Evolutionary conservation across 163 green algal genomes (phyloP).

Genomic region (Trebouxiophyceae sp.): DNA sequence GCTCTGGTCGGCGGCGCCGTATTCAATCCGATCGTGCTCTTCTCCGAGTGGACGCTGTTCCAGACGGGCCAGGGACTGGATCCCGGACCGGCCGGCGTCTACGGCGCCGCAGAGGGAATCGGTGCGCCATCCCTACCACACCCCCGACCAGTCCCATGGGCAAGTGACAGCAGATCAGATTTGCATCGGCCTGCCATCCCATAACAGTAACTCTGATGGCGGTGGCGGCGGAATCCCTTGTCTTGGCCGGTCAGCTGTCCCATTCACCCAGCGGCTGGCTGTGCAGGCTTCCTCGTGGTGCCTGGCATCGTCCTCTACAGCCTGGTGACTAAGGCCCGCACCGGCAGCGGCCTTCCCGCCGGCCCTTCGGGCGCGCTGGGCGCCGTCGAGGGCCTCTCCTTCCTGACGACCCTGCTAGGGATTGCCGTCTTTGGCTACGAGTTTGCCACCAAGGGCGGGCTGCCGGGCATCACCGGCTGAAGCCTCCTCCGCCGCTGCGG

Average conservation of each 20-base stretch:
- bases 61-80: constrained; percentile 67
- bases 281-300: constrained; percentile 56
- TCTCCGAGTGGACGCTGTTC: constrained; percentile 54
- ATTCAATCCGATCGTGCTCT: constrained; percentile 50
- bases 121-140: no score
- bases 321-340: constrained; percentile 51
- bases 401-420: constrained; percentile 57
- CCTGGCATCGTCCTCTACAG: constrained; percentile 61
- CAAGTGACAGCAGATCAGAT: no score
- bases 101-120: constrained; percentile 50
- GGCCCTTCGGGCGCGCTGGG: constrained; percentile 35
- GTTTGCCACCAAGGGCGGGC: constrained; percentile 1
- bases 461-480: background rate
- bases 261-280: no score
- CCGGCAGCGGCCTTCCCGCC: background rate
- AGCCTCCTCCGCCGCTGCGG: no score
- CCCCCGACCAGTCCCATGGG: no score
- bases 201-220: no score
- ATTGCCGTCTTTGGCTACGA: constrained; percentile 9
- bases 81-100: constrained; percentile 45
- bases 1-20: constrained; percentile 46
- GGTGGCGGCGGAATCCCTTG: no score
- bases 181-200: no score
- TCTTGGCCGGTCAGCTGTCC: no score
- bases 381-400: constrained; percentile 69